phyloP scores from a whole-genome alignment of 768 basidiomycete genomes.

The Epithele typhae region DNA sequence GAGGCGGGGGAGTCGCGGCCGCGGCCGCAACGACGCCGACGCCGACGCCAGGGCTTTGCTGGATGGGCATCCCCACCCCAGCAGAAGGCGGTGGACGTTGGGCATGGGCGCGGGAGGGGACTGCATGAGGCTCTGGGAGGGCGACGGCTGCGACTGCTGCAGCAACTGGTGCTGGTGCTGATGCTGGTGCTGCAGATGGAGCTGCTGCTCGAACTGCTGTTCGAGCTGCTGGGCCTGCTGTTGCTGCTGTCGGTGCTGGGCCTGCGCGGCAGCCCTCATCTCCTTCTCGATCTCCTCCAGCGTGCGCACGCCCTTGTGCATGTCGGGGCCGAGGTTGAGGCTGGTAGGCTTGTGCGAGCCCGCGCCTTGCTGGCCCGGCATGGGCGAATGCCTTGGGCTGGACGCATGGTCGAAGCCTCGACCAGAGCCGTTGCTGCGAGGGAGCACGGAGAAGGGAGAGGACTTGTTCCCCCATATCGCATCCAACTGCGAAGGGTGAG shows the following conservation, averaged over 20 bases:
- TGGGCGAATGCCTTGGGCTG: constrained; percentile 1
- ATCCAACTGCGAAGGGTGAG: constrained; percentile 47
- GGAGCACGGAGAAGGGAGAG: constrained; percentile 67
- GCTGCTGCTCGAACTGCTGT: constrained; percentile 21
- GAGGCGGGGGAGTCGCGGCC: constrained; percentile 61
- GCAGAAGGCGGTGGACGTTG: constrained; percentile 2
- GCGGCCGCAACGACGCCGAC: constrained; percentile 27
- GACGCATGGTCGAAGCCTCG: constrained; percentile 33
- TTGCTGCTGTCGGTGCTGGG: constrained; percentile 22
- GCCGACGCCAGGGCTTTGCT: no score
- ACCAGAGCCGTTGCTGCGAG: constrained; percentile 45
- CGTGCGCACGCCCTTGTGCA: constrained; percentile 42
- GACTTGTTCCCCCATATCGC: constrained; percentile 83
- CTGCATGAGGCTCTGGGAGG: neutral
- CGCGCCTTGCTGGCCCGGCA: no score
- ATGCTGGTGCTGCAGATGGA: constrained; percentile 32
- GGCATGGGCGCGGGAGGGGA: constrained; percentile 7
- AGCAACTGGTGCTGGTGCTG: constrained; percentile 42
- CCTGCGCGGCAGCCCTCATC: constrained; percentile 57
- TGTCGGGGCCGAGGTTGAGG: constrained; percentile 17
- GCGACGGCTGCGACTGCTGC: constrained; percentile 1
- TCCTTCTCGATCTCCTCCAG: constrained; percentile 83
- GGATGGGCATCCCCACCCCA: no score
- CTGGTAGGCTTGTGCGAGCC: constrained; percentile 10
- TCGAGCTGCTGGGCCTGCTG: constrained; percentile 36